Percentiles rank a stretch among this genome's conserved stretches.
phyloP scores from a whole-genome alignment of 306 rosid species.

The Fagus sylvatica region DNA sequence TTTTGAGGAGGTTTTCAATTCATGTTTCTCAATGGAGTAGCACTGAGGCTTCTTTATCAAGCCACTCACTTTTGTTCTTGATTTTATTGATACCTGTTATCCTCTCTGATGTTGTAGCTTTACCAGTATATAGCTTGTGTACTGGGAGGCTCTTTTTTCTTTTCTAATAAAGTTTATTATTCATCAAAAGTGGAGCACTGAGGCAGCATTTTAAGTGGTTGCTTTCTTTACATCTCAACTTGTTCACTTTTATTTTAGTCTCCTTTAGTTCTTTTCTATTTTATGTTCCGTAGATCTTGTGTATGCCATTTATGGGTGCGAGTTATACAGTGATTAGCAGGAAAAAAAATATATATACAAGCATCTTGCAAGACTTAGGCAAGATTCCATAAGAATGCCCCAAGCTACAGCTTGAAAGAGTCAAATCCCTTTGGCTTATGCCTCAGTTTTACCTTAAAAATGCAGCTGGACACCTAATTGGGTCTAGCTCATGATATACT shows the following conservation, averaged over 20 bases:
- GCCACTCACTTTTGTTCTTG: not conserved
- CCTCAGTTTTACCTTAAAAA: not conserved
- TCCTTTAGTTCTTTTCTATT: not conserved
- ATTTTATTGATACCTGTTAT: too few species aligned
- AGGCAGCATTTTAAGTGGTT: not conserved
- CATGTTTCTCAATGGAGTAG: too few species aligned
- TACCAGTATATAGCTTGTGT: too few species aligned
- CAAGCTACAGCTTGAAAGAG: not conserved
- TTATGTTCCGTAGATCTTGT: not conserved
- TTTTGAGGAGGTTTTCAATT: not conserved
- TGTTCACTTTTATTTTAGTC: not conserved
- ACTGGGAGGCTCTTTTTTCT: not conserved
- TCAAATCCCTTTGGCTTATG: not conserved
- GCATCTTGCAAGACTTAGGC: not conserved
- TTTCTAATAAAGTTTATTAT: too few species aligned
- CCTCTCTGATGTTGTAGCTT: too few species aligned
- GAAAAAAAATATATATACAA: not conserved
- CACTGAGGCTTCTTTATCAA: not conserved
- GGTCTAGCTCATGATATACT: not conserved
- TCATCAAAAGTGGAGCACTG: too few species aligned
- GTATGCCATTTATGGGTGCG: not conserved
- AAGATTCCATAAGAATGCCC: not conserved
- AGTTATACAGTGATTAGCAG: not conserved
- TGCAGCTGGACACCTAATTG: not conserved
- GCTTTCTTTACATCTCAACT: not conserved